These are phyloP conservation scores for Trichoderma reesei DNA, from an alignment of 495 filamentous ascomycete species.

Conservation along the genomic window DNA sequence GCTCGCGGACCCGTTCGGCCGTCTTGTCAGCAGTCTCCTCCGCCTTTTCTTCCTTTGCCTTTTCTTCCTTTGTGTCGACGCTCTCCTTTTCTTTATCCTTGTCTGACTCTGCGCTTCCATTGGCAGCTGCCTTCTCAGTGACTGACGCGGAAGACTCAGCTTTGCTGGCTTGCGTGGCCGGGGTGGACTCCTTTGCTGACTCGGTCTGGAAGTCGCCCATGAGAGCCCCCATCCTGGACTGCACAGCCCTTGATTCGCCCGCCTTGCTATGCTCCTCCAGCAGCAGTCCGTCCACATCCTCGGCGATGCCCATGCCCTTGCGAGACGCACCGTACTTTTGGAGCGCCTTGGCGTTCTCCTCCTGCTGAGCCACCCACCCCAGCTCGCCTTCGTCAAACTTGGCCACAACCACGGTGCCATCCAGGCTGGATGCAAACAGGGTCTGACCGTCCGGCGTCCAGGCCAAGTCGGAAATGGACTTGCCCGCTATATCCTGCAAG, in stretches of 20 bases:
- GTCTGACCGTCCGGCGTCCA: slow-evolving; percentile 91
- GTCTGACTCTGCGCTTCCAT: slow-evolving; percentile 24
- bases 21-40: slow-evolving; percentile 46
- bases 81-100: slow-evolving; percentile 19
- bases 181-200: slow-evolving; percentile 23
- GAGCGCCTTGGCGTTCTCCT: slow-evolving; percentile 85
- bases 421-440: slow-evolving; percentile 74
- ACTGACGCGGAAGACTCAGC: slow-evolving; percentile 19
- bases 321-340: slow-evolving; percentile 86
- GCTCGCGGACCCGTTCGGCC: slow-evolving; percentile 55
- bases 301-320: slow-evolving; percentile 76
- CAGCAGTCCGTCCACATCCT: slow-evolving; percentile 76
- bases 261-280: slow-evolving; percentile 89
- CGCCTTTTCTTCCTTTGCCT: slow-evolving; percentile 23
- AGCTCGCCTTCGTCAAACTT: slow-evolving; percentile 40
- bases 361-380: slow-evolving; percentile 47
- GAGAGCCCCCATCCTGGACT: slow-evolving; percentile 91
- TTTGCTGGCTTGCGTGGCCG: slow-evolving; percentile 34
- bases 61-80: slow-evolving; percentile 13
- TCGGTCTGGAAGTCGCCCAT: slow-evolving; percentile 69
- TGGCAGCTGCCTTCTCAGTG: slow-evolving; percentile 26
- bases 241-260: slow-evolving; percentile 75
- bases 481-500: slow-evolving; percentile 73
- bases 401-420: slow-evolving; percentile 73
- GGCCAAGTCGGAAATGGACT: slow-evolving; percentile 85